phyloP scores from a whole-genome alignment of 805 yeast genomes.

The Lipomyces kockii region DNA sequence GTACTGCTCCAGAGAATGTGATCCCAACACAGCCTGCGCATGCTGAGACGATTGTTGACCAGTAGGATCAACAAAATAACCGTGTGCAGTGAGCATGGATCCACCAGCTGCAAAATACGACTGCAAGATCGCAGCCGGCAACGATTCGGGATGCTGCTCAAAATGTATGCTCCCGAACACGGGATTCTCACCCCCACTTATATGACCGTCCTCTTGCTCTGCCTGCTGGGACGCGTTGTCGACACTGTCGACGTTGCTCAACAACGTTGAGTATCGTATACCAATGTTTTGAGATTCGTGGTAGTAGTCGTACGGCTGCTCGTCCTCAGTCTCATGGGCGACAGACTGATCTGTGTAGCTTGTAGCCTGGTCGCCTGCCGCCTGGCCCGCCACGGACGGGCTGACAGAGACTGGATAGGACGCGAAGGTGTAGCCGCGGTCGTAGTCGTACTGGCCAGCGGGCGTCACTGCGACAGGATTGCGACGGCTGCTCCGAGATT shows the following conservation, averaged over 20 bases:
- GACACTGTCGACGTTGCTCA: not conserved
- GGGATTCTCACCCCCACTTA: not conserved
- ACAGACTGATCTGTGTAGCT: too few species aligned
- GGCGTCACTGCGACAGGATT: not conserved
- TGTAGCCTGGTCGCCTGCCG: not conserved
- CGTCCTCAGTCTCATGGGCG: not conserved
- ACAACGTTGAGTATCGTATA: not conserved
- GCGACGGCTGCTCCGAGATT: not conserved
- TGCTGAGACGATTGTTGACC: not conserved
- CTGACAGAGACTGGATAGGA: not conserved
- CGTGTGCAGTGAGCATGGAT: not conserved
- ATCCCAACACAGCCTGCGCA: not conserved
- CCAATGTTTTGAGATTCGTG: not conserved
- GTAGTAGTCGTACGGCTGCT: constrained; percentile 1
- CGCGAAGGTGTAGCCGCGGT: not conserved
- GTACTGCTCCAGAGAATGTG: not conserved
- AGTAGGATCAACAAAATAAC: not conserved
- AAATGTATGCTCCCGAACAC: not conserved
- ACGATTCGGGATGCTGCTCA: not conserved
- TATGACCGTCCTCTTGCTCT: not conserved
- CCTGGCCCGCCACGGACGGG: not conserved
- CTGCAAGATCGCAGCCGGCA: not conserved
- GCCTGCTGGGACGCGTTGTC: not conserved
- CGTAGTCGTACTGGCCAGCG: not conserved
- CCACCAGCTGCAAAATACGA: not conserved